These are phyloP conservation scores for Rhizophora mangle DNA, from an alignment of 345 rosid species.

Conservation along the genomic window DNA sequence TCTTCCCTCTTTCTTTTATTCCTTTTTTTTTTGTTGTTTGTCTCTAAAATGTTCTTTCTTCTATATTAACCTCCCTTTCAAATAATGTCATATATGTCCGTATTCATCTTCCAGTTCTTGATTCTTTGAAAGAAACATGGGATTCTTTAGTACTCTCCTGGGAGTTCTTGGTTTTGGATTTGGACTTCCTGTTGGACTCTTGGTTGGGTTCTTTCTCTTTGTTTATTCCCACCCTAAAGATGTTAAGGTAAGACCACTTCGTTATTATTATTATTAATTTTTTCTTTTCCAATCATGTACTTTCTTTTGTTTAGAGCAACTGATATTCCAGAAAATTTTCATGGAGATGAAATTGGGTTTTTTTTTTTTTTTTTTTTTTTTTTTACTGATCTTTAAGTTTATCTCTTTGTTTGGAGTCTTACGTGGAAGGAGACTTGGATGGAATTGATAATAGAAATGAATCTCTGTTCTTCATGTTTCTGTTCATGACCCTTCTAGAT, in stretches of 20 bases:
- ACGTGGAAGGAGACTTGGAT: too few relatives aligned
- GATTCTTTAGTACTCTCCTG: constrained; percentile 46
- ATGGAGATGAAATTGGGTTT: too few relatives aligned
- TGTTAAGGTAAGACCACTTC: constrained; percentile 42
- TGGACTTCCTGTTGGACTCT: constrained; percentile 68
- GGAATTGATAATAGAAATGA: too few relatives aligned
- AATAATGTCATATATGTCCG: background rate
- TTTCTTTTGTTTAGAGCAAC: too few relatives aligned
- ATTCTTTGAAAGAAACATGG: constrained; percentile 15
- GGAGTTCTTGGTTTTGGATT: constrained; percentile 65
- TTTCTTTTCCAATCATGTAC: background rate
- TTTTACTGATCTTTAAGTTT: too few relatives aligned
- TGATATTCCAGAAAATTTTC: too few relatives aligned
- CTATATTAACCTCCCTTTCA: too few relatives aligned
- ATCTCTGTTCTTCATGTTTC: too few relatives aligned
- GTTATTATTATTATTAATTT: background rate
- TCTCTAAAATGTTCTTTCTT: background rate
- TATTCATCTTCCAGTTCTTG: background rate
- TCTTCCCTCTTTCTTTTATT: too few relatives aligned
- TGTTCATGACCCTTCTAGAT: too few relatives aligned
- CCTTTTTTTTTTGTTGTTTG: background rate
- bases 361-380: too few relatives aligned
- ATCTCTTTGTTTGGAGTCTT: too few relatives aligned
- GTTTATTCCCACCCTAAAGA: constrained; percentile 55
- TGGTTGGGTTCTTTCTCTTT: constrained; percentile 63